These are phyloP conservation scores for Echium plantagineum DNA, from an alignment of 257 asterid genomes.

Conservation along the genomic window DNA sequence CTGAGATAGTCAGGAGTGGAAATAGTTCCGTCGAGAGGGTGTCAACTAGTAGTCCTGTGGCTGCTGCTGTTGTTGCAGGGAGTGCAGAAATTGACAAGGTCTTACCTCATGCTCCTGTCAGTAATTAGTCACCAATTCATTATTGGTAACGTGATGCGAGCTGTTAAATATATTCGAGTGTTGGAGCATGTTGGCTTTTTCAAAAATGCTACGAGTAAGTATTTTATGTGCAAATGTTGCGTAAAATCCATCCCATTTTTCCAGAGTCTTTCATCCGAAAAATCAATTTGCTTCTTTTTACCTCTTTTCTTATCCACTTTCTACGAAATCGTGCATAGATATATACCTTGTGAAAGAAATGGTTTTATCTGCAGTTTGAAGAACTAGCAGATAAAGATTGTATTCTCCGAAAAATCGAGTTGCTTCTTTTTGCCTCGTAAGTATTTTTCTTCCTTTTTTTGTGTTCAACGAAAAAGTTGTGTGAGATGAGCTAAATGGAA, in stretches of 20 bases:
- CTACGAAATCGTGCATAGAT: neutral
- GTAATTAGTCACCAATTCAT: neutral
- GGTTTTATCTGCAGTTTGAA: neutral
- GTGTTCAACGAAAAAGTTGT: neutral
- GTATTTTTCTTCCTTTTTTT: neutral
- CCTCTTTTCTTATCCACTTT: neutral
- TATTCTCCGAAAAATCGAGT: too few relatives aligned
- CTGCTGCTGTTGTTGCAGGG: slow-evolving; percentile 4
- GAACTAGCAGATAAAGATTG: neutral
- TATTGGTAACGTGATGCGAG: neutral
- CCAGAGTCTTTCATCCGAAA: too few relatives aligned
- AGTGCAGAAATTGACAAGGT: neutral
- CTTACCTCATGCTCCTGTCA: neutral
- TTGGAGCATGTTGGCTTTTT: neutral
- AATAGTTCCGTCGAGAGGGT: slow-evolving; percentile 7
- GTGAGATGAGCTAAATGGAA: neutral
- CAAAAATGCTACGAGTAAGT: too few relatives aligned
- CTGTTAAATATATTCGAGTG: neutral
- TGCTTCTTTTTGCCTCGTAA: too few relatives aligned
- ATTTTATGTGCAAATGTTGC: too few relatives aligned
- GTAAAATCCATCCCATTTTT: too few relatives aligned
- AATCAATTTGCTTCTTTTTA: neutral
- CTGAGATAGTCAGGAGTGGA: slow-evolving; percentile 12
- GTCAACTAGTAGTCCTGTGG: slow-evolving; percentile 4
- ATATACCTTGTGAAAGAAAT: neutral